phyloP scores from a whole-genome alignment of 768 basidiomycete species.

The Pleurotus cornucopiae region DNA sequence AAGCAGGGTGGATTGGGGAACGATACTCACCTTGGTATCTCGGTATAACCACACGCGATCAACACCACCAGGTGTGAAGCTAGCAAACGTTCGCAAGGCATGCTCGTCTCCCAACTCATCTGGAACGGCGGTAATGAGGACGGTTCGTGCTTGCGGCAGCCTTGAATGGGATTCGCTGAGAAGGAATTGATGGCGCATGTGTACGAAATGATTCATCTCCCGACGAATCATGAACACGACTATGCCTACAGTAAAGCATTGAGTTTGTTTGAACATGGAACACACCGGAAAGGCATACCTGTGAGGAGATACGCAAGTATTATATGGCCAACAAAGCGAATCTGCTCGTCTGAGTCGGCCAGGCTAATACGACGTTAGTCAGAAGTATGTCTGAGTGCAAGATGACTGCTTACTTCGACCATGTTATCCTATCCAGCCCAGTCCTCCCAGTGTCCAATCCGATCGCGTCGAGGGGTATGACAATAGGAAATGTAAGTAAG shows the following conservation, averaged over 20 bases:
- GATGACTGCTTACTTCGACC: conserved; percentile 41
- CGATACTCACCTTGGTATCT: conserved; percentile 30
- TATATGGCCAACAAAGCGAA: conserved; percentile 54
- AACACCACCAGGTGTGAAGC: conserved; percentile 67
- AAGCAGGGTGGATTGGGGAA: neutral
- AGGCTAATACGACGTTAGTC: conserved; percentile 24
- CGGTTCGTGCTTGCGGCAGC: conserved; percentile 62
- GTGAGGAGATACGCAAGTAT: conserved; percentile 46
- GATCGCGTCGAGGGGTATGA: conserved; percentile 53
- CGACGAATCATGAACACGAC: conserved; percentile 55
- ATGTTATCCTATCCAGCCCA: conserved; percentile 42
- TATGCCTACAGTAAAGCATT: conserved; percentile 35
- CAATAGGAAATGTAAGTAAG: conserved; percentile 55
- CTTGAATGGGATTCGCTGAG: conserved; percentile 54
- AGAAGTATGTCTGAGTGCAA: neutral
- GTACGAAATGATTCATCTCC: conserved; percentile 55
- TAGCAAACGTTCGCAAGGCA: conserved; percentile 47
- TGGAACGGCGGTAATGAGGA: conserved; percentile 63
- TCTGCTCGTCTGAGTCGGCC: conserved; percentile 28
- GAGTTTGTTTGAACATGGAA: too few species aligned
- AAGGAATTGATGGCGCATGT: conserved; percentile 55
- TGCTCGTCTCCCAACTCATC: conserved; percentile 45
- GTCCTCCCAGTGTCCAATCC: conserved; percentile 28
- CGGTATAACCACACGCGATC: conserved; percentile 67
- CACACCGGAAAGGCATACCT: conserved; percentile 29